These are phyloP conservation scores for Rutstroemia sydowiana DNA, from an alignment of 2,329 filamentous ascomycete species.

Conservation along the genomic window DNA sequence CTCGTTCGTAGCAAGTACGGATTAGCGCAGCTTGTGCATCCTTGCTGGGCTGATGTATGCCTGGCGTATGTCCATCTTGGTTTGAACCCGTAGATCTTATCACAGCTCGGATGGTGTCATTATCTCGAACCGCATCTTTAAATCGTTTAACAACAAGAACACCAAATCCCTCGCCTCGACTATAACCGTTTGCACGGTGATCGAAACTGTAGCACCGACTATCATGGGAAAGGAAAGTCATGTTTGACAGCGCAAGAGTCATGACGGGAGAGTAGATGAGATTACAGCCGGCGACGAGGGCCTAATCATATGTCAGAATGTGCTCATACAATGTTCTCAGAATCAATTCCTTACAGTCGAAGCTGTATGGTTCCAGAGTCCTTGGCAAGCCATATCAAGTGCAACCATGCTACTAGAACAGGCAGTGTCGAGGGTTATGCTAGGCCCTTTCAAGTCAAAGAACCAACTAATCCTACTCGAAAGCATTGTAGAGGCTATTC, in stretches of 20 bases:
- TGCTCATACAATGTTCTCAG: not conserved
- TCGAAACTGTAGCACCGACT: conserved; percentile 47
- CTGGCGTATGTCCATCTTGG: conserved; percentile 45
- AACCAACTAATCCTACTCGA: conserved; percentile 47
- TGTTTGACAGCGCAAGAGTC: not conserved
- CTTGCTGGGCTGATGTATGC: conserved; percentile 46
- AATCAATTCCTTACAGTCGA: not conserved
- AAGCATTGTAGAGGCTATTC: conserved; percentile 35
- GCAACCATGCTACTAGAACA: conserved; percentile 50
- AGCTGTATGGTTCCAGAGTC: conserved; percentile 25
- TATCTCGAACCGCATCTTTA: conserved; percentile 47
- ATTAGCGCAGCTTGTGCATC: conserved; percentile 32
- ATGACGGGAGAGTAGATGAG: conserved; percentile 50
- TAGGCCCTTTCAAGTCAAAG: conserved; percentile 43
- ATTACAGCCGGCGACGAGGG: conserved; percentile 33
- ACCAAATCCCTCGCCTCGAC: conserved; percentile 52
- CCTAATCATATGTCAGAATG: conserved; percentile 31
- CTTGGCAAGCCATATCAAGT: conserved; percentile 45
- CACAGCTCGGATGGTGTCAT: conserved; percentile 49
- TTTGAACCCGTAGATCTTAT: conserved; percentile 46
- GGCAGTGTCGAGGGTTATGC: conserved; percentile 50
- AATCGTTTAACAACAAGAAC: conserved; percentile 52
- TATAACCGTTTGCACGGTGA: conserved; percentile 52
- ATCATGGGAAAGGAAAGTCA: conserved; percentile 12
- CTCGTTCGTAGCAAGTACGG: conserved; percentile 1